Conservation (phyloP, 768 basidiomycete genomes). For the Paxillus rubicundulus region DNA sequence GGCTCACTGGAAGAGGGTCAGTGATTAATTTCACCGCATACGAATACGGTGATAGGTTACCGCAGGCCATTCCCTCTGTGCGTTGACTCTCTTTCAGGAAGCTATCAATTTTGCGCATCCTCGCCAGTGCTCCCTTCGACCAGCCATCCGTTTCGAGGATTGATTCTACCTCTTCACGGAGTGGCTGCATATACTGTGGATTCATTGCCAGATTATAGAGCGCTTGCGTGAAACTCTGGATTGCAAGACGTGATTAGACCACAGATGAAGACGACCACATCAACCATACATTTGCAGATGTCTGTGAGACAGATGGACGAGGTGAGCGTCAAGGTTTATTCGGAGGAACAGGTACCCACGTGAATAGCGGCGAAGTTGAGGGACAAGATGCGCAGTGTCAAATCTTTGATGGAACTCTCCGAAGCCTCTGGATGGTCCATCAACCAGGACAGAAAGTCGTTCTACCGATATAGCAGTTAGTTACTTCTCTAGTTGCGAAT, state of each 20-base stretch:
- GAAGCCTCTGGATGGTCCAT: constrained; percentile 18
- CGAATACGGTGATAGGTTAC: constrained; percentile 9
- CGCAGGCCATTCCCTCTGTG: constrained; percentile 22
- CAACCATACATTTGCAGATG: constrained; percentile 14
- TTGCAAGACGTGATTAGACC: background rate
- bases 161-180: constrained; percentile 36
- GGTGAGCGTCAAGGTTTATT: no score
- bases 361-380: constrained; percentile 16
- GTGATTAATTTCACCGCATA: constrained; percentile 11
- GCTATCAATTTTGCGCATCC: constrained; percentile 36
- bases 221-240: constrained; percentile 28
- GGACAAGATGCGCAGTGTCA: constrained; percentile 11
- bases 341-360: constrained; percentile 6
- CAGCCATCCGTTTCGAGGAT: constrained; percentile 24
- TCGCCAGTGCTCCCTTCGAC: constrained; percentile 18
- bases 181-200: constrained; percentile 28
- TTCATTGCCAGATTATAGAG: constrained; percentile 35
- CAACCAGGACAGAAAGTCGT: constrained; percentile 32
- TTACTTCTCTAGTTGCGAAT: background rate
- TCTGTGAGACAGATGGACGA: background rate
- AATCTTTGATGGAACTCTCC: constrained; percentile 17
- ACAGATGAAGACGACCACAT: background rate
- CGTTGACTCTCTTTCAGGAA: constrained; percentile 36
- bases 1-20: background rate
- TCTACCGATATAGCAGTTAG: constrained; percentile 7